These are phyloP conservation scores for Aureobasidium namibiae DNA, from an alignment of 2,329 filamentous ascomycete genomes.

Conservation along the genomic window DNA sequence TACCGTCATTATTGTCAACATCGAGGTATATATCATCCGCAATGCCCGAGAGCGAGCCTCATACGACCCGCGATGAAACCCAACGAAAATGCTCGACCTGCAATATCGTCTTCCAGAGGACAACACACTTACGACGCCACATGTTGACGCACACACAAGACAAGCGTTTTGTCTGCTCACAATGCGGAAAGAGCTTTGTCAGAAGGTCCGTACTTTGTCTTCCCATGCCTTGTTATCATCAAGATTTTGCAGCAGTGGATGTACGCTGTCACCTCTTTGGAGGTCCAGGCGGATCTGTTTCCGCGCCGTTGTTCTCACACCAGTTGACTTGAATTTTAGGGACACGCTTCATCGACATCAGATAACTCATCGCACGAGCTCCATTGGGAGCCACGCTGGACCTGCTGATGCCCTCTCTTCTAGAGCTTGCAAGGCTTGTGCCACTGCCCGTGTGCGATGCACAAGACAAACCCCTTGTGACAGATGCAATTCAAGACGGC, in stretches of 20 bases:
- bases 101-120: neutral
- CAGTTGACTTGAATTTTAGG: neutral
- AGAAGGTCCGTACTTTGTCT: neutral
- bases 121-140: constrained; percentile 4
- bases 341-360: constrained; percentile 3
- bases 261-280: neutral
- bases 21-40: neutral
- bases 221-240: neutral
- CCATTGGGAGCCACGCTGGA: neutral
- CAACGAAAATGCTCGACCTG: constrained; percentile 8
- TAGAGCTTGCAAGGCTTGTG: neutral
- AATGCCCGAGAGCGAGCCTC: constrained; percentile 1
- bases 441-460: constrained; percentile 3
- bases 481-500: neutral
- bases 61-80: neutral
- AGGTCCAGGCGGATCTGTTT: too few relatives aligned
- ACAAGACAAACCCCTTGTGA: neutral
- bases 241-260: neutral
- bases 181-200: constrained; percentile 5
- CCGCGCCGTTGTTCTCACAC: neutral
- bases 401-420: neutral
- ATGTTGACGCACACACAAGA: constrained; percentile 6
- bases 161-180: neutral
- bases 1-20: neutral
- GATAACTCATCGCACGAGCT: neutral